phyloP scores from a whole-genome alignment of 2,329 filamentous ascomycete genomes.

The Blastomyces percursus region DNA sequence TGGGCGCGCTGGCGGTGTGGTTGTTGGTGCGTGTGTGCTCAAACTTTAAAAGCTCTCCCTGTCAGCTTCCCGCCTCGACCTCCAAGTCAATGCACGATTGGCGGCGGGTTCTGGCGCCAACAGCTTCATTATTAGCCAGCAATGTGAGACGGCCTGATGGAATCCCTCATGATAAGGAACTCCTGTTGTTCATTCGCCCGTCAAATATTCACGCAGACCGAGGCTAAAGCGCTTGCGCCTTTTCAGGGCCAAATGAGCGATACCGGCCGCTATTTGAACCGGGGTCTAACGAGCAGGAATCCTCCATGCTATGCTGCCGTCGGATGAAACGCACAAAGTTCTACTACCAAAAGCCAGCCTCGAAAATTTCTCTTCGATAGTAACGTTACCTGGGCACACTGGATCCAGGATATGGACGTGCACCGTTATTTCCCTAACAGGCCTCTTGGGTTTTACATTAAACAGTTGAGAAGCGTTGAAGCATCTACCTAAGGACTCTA shows the following conservation, averaged over 20 bases:
- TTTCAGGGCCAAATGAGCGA: neutral
- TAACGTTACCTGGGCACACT: neutral
- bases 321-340: too few relatives aligned
- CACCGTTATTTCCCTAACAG: neutral
- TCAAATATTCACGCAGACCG: neutral
- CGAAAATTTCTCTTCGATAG: too few relatives aligned
- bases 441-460: neutral
- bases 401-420: neutral
- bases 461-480: neutral
- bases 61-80: neutral
- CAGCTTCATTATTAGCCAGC: neutral
- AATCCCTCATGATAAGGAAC: neutral
- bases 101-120: neutral
- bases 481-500: neutral
- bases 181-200: neutral
- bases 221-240: neutral
- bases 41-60: neutral
- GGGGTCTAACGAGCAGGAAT: neutral
- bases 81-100: neutral
- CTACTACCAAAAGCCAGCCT: too few relatives aligned
- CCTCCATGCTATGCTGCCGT: too few relatives aligned
- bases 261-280: neutral
- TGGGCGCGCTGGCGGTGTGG: neutral
- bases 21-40: neutral
- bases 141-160: neutral